A percentile compares a stretch with the other conserved stretches of the same genome.
These are phyloP conservation scores for Fusarium incarnatum DNA, from an alignment of 2,329 filamentous ascomycete genomes.

Conservation along the genomic window DNA sequence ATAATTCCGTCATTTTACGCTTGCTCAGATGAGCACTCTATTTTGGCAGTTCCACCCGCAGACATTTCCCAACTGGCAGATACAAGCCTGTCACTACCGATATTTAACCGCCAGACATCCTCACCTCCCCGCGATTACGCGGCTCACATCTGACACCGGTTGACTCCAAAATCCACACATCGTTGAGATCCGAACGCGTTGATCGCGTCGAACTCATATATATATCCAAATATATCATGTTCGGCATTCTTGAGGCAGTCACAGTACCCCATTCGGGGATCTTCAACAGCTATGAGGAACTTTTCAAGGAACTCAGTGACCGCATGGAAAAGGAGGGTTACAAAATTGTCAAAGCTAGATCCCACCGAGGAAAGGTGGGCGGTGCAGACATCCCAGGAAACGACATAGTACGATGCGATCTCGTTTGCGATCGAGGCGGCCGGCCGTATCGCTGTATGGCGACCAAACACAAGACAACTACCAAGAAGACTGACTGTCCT, in stretches of 20 bases:
- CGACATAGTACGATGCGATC: conserved; percentile 58
- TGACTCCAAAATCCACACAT: conserved; percentile 47
- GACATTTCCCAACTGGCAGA: background rate
- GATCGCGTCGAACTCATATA: conserved; percentile 39
- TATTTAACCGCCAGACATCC: conserved; percentile 44
- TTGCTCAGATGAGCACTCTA: background rate
- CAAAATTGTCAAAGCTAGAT: conserved; percentile 60
- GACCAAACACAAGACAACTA: conserved; percentile 59
- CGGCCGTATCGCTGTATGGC: conserved; percentile 58
- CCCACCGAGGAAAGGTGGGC: conserved; percentile 56
- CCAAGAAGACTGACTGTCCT: conserved; percentile 60
- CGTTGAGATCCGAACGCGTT: conserved; percentile 46
- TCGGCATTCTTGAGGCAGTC: conserved; percentile 57
- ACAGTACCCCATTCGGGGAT: conserved; percentile 53
- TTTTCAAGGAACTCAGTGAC: conserved; percentile 55
- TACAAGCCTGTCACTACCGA: conserved; percentile 18
- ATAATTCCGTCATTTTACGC: background rate
- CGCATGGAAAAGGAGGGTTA: conserved; percentile 59
- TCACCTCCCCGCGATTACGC: conserved; percentile 38
- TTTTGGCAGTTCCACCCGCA: background rate
- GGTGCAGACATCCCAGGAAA: conserved; percentile 56
- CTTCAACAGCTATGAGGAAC: conserved; percentile 56
- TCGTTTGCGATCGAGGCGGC: conserved; percentile 60
- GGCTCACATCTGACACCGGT: conserved; percentile 47
- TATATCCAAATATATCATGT: conserved; percentile 50